Base-by-base conservation (phyloP, 2,329 filamentous ascomycete genomes). In the Cadophora sp. region DNA sequence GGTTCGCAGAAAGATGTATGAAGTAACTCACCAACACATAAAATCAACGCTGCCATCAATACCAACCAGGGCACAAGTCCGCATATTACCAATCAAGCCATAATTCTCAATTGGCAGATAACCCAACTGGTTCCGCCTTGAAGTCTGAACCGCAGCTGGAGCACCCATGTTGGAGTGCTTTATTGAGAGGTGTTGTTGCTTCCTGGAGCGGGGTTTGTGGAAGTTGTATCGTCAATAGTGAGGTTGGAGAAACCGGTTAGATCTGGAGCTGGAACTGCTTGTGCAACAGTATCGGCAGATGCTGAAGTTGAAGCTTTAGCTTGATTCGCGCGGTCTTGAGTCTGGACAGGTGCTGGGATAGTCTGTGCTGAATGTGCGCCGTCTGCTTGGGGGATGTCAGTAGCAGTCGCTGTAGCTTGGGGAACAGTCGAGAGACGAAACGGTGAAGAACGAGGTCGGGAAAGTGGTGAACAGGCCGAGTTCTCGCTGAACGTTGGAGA, bases 51-150 rank as follows among this genome's bases (percentile, higher is more conserved):
- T 91, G 27, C 91, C 91, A 75, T 91, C 88, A 76, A 91, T 91
- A 72, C 89, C 91, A 26, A 92, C 85, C n/a, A 93, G 81, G 16
- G 91, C 91, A 80, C 90, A 92, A 0, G 91, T 94, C 74, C 89
- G 86, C 91, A 94, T 92, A 76, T 93, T 93, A 27, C 91, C 91
- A 74, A 94, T 92, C 79, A 94, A 85, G 65, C 91, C 91, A 83
- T 93, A 93, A 79, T 93, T 87, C 76, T 93, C 91, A 72, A 93
- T 91, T 46, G 77, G 77, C 26, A 79, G 70, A 62, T 78, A 79
- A 22, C 77, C 76, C 6, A 72, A 76, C 5, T 64, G 63, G 51
- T 68, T 63, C 26, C 75, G 69, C 29, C 73, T 67, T 46, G 62
- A 67, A 29, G 70, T 70, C 61, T 72, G 70, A 27, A 71, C 59